phyloP scores from a whole-genome alignment of 176 grass and related monocot species.

The Bothriochloa decipiens region DNA sequence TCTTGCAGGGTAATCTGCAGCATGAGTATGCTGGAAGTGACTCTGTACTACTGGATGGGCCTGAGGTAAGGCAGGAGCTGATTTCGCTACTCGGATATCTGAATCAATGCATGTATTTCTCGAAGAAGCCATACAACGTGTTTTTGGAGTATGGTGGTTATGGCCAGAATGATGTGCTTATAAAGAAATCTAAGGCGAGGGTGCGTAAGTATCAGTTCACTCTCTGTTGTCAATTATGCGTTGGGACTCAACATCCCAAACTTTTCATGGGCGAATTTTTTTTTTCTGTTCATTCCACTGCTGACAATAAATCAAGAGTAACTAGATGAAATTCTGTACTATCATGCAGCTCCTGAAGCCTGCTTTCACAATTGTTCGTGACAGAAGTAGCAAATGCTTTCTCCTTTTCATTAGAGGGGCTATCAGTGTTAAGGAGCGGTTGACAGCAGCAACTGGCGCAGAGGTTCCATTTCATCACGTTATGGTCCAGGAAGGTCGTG shows the following conservation, averaged over 20 bases:
- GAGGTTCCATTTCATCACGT: constrained; percentile 77
- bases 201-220: constrained; percentile 88
- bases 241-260: background rate
- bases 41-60: constrained; percentile 63
- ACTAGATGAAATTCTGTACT: constrained; percentile 27
- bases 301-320: constrained; percentile 21
- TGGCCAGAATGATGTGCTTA: constrained; percentile 61
- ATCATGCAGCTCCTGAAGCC: constrained; percentile 89
- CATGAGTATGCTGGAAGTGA: constrained; percentile 79
- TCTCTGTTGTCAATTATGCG: constrained; percentile 32
- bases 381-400: constrained; percentile 71
- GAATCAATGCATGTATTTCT: constrained; percentile 90
- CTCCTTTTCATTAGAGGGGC: constrained; percentile 94
- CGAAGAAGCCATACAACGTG: constrained; percentile 76
- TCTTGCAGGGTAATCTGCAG: constrained; percentile 82
- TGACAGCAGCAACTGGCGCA: constrained; percentile 82
- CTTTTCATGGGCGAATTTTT: background rate
- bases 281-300: background rate
- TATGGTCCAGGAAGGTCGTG: constrained; percentile 46
- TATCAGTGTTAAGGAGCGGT: constrained; percentile 77
- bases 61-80: constrained; percentile 52
- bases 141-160: constrained; percentile 80
- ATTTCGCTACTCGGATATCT: constrained; percentile 63
- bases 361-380: constrained; percentile 69
- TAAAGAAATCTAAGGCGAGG: constrained; percentile 87